Conservation (phyloP, 2,329 filamentous ascomycete species). For the Aspergillus sp. region DNA sequence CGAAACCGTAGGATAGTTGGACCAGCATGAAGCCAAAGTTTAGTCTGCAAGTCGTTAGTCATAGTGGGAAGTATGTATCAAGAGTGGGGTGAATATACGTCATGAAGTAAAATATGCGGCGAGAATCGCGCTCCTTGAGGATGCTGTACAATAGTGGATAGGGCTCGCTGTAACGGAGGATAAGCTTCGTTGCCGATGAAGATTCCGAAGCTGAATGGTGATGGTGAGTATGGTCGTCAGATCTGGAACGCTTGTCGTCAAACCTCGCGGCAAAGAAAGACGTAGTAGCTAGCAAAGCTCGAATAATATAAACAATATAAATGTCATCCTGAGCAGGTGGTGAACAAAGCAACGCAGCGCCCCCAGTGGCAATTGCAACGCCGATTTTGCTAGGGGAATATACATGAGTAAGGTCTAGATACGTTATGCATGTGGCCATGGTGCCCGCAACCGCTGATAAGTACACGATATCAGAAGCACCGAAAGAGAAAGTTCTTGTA, state of each 20-base stretch:
- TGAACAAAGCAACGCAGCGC: conserved; percentile 30
- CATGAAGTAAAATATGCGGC: conserved; percentile 97
- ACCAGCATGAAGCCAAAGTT: conserved; percentile 95
- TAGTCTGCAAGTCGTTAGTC: conserved; percentile 56
- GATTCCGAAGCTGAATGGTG: conserved; percentile 44
- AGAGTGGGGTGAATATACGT: conserved; percentile 50
- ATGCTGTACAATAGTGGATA: conserved; percentile 84
- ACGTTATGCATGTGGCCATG: conserved; percentile 29
- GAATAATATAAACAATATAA: conserved; percentile 26
- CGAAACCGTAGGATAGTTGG: conserved; percentile 89
- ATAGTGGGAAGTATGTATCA: neutral
- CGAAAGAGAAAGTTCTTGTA: conserved; percentile 23
- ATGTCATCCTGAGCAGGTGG: conserved; percentile 28
- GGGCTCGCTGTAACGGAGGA: conserved; percentile 68
- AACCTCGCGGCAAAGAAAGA: conserved; percentile 34
- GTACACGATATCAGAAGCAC: conserved; percentile 23
- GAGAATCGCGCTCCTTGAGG: conserved; percentile 84
- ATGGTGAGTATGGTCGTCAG: conserved; percentile 29
- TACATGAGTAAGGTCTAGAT: conserved; percentile 24
- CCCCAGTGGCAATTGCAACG: conserved; percentile 26
- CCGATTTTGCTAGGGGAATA: conserved; percentile 34
- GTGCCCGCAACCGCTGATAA: conserved; percentile 22
- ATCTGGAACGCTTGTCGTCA: conserved; percentile 31
- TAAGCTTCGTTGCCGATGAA: conserved; percentile 68
- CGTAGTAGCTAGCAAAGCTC: conserved; percentile 26